These are phyloP conservation scores for Cryptococcus sp. DNA, from an alignment of 1,284 basidiomycete species.

Conservation along the genomic window DNA sequence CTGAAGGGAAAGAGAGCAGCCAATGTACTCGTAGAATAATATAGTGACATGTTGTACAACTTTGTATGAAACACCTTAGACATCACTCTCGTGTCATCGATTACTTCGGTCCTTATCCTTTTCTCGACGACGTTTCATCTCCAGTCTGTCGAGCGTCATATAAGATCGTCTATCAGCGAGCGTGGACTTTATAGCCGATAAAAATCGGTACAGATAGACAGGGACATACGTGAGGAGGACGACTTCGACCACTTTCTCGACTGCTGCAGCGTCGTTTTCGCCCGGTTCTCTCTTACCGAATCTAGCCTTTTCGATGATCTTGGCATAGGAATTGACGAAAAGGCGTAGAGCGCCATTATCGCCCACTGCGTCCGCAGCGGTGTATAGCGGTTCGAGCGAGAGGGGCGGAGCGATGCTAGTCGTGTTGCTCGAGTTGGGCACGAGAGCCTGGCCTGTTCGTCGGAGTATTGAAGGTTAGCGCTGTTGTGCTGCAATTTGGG, in stretches of 20 bases:
- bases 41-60: slow-evolving; percentile 5
- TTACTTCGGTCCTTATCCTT: background rate
- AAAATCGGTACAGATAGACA: background rate
- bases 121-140: slow-evolving; percentile 16
- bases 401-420: slow-evolving; percentile 65
- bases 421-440: slow-evolving; percentile 1
- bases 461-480: too few species aligned
- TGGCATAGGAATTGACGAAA: slow-evolving; percentile 74
- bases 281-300: slow-evolving; percentile 65
- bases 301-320: slow-evolving; percentile 72
- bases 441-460: slow-evolving; percentile 15
- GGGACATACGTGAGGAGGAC: slow-evolving; percentile 61
- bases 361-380: slow-evolving; percentile 57
- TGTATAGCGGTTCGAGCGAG: slow-evolving; percentile 63
- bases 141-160: slow-evolving; percentile 8
- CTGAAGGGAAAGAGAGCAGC: too few species aligned
- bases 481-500: slow-evolving; percentile 52
- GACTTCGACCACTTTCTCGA: slow-evolving; percentile 64
- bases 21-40: background rate
- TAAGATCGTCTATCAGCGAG: too few species aligned
- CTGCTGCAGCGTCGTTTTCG: slow-evolving; percentile 68
- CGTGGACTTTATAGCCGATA: background rate
- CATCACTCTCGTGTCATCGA: too few species aligned
- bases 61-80: too few species aligned
- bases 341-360: slow-evolving; percentile 54